Evolutionary conservation across 441 rosid genomes (phyloP), one percentile per base, ranked within the genome.

Genomic region (Codiaeum variegatum): DNA sequence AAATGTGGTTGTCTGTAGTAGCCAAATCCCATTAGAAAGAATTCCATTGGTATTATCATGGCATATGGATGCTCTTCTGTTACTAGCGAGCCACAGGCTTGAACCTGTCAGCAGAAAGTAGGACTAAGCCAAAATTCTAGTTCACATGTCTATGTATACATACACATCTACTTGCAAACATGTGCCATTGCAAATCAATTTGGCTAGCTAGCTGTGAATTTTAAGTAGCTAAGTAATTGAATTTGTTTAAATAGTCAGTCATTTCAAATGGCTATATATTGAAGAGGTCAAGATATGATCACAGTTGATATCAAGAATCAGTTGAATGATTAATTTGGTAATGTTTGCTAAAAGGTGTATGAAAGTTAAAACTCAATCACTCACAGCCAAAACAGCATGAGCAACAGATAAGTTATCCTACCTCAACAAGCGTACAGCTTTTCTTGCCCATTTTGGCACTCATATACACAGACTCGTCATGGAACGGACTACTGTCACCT

Each of bases 81-180:
- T 59, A 91, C 98, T 83, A 92, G 74, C 5, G 96, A 92, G 31
- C 96, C 96, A 72, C 96, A 88, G 11, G 86, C 88, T 77, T 87
- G 89, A 56, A 92, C 97, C 97, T 90, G 87, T 59, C 56, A 47
- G 28, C 47, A 65, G 15, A 32, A 47, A 32, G 18, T 28, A 18
- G 26, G 16, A 44, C 28, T 29, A 2, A 58, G 26, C 38, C 32
- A 15, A 55, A 10, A 34, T 31, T 29, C 18, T 18, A 12, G 34
- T 58, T 1, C 11, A 16, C 0, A 10, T 10, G 15, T 58, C 19
- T 15, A 15, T 13, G 26, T 10, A 15, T 28, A 26, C 3, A 26
- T 11, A 54, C 26, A 47, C 52, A 47, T 40, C 44, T 40, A 9
- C 44, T 40, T 40, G 44, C 44, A 40, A 40, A 40, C 12, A 40